These are phyloP conservation scores for Phytophthora nicotianae DNA, from an alignment of 352 stramenopile genomes.

Conservation along the genomic window DNA sequence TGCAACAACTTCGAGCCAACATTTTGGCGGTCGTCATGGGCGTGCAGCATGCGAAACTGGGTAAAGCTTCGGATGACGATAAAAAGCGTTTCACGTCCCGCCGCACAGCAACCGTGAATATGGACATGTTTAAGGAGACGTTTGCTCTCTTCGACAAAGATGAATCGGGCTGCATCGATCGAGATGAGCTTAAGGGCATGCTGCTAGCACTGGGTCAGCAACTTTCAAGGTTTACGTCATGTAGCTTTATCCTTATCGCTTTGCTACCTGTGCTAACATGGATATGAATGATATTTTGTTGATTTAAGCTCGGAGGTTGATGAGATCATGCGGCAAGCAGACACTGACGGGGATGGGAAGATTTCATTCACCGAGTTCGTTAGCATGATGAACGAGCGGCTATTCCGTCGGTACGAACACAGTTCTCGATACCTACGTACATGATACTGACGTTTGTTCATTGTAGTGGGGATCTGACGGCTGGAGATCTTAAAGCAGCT, in stretches of 20 bases:
- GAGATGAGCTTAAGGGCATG: conserved; percentile 58
- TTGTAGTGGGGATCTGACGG: conserved; percentile 55
- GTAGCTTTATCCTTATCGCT: neutral
- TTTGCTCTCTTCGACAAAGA: conserved; percentile 83
- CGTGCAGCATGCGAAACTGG: conserved; percentile 63
- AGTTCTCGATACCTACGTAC: neutral
- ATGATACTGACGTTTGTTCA: neutral
- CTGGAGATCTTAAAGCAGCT: conserved; percentile 60
- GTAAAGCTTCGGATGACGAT: conserved; percentile 19
- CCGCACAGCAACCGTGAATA: conserved; percentile 65
- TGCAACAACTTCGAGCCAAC: conserved; percentile 78
- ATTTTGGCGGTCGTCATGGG: conserved; percentile 78
- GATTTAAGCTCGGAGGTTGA: conserved; percentile 56
- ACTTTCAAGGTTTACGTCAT: conserved; percentile 42
- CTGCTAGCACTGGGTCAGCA: conserved; percentile 63
- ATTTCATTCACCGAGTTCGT: conserved; percentile 85
- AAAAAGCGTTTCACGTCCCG: conserved; percentile 30
- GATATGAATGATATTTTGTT: conserved; percentile 6
- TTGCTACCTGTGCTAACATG: neutral
- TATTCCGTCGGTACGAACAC: conserved; percentile 55
- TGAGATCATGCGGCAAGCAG: conserved; percentile 71
- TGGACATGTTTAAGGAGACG: conserved; percentile 84
- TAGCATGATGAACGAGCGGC: conserved; percentile 74
- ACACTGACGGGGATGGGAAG: conserved; percentile 69
- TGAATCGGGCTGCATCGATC: conserved; percentile 69